A percentile compares a stretch with the other conserved stretches of the same genome.
phyloP scores from a whole-genome alignment of 225 moss, liverwort and hornwort genomes.

The Rhytidiadelphus loreus region DNA sequence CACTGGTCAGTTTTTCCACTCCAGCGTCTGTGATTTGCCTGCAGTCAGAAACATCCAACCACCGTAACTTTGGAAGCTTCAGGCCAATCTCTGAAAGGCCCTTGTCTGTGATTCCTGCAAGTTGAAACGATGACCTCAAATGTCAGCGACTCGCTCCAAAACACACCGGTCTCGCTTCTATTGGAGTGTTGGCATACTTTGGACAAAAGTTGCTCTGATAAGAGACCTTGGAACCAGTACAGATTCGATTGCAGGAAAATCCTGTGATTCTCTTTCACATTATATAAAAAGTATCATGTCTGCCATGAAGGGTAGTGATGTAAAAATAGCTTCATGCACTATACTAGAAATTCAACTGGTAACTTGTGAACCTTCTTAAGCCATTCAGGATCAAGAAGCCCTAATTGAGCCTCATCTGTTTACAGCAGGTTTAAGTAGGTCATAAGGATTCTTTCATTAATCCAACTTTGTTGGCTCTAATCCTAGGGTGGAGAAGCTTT shows the following conservation, averaged over 20 bases:
- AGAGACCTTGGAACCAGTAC: neutral
- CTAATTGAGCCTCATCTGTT: neutral
- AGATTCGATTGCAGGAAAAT: neutral
- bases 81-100: conserved; percentile 14
- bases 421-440: neutral
- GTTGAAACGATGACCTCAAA: neutral
- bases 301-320: neutral
- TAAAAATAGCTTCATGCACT: neutral
- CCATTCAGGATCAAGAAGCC: neutral
- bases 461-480: neutral
- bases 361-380: neutral
- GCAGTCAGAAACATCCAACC: conserved; percentile 15
- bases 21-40: conserved; percentile 21
- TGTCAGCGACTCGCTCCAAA: neutral
- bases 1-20: conserved; percentile 15
- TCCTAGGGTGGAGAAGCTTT: neutral
- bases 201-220: neutral
- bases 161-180: neutral
- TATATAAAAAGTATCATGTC: neutral
- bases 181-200: neutral
- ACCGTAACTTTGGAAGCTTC: conserved; percentile 11
- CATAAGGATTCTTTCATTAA: neutral
- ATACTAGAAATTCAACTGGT: neutral
- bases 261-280: neutral
- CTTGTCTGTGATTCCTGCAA: conserved; percentile 27